These are phyloP conservation scores for Clarkia xantiana DNA, from an alignment of 345 rosid species.

Conservation along the genomic window DNA sequence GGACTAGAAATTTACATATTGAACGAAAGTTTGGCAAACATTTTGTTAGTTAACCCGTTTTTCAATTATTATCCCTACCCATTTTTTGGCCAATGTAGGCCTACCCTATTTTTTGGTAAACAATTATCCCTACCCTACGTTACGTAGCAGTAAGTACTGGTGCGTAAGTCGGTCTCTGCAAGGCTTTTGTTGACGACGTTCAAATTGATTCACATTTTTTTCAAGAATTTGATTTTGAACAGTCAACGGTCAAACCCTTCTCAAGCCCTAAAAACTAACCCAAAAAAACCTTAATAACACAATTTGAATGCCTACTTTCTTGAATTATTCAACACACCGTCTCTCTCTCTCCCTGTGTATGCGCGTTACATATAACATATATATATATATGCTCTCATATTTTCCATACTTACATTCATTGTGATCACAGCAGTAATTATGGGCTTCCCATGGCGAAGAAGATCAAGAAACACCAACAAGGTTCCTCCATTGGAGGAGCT, in stretches of 20 bases:
- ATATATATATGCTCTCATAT: no score
- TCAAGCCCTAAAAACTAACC: not conserved
- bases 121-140: no score
- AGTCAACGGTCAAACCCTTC: slow-evolving; percentile 34
- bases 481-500: slow-evolving; percentile 7
- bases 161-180: no score
- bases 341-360: not conserved
- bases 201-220: not conserved
- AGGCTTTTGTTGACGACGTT: not conserved
- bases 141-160: no score
- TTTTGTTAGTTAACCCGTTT: no score
- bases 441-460: slow-evolving; percentile 32
- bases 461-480: slow-evolving; percentile 4
- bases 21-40: no score
- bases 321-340: not conserved
- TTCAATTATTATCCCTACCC: no score
- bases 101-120: no score
- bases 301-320: not conserved
- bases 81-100: no score
- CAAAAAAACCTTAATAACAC: not conserved
- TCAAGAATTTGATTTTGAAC: slow-evolving; percentile 11
- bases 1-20: no score
- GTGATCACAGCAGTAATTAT: slow-evolving; percentile 3
- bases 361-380: no score
- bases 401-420: not conserved